A percentile compares a stretch with the other conserved stretches of the same genome.
phyloP scores from a whole-genome alignment of 805 yeast genomes.

The Diddensiella santjacobensis region DNA sequence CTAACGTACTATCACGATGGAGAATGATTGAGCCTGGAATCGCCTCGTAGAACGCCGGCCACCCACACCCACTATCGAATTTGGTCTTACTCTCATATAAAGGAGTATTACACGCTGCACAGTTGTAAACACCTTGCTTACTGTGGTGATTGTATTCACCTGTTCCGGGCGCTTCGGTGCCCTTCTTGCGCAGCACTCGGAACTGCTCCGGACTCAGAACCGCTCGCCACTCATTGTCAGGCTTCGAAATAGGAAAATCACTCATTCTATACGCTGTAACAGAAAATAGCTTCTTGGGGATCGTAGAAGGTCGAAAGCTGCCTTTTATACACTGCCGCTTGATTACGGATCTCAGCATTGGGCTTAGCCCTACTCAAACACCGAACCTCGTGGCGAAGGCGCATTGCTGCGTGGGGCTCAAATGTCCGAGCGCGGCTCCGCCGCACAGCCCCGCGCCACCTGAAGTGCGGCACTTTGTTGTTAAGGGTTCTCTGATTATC shows the following conservation, averaged over 20 bases:
- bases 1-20: conserved; percentile 57
- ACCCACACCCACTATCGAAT: conserved; percentile 90
- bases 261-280: too few relatives aligned
- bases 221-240: conserved; percentile 76
- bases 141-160: conserved; percentile 56
- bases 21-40: conserved; percentile 71
- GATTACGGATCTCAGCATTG: too few relatives aligned
- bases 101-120: conserved; percentile 84
- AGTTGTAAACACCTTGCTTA: conserved; percentile 61
- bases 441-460: too few relatives aligned
- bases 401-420: too few relatives aligned
- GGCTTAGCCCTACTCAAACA: too few relatives aligned
- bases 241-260: conserved; percentile 23
- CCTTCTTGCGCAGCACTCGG: conserved; percentile 67
- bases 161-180: conserved; percentile 63
- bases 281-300: too few relatives aligned
- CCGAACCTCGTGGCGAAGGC: too few relatives aligned
- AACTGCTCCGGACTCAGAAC: conserved; percentile 71
- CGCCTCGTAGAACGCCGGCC: conserved; percentile 97
- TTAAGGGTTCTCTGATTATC: too few relatives aligned
- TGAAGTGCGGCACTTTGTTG: too few relatives aligned
- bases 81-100: conserved; percentile 76
- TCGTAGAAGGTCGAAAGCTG: too few relatives aligned
- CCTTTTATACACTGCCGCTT: too few relatives aligned
- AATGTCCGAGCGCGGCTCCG: too few relatives aligned